Percentiles rank a stretch among this genome's conserved stretches.
phyloP scores from a whole-genome alignment of 1,139 yeast species.

The Diutina scorzettiae region DNA sequence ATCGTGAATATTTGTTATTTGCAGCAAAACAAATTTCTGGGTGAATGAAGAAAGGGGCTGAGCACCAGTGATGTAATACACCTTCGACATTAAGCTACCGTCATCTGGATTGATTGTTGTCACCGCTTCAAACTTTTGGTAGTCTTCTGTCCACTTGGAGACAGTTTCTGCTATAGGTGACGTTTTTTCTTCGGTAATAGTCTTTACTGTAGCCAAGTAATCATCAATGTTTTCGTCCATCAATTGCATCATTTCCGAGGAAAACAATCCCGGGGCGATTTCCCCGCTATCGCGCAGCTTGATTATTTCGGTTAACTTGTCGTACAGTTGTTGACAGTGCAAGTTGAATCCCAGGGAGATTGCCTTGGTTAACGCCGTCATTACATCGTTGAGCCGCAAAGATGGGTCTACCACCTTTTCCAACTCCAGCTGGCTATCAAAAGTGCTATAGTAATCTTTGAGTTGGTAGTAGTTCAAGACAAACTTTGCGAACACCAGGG shows the following conservation, averaged over 20 bases:
- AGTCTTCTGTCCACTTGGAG: background rate
- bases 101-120: background rate
- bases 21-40: background rate
- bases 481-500: background rate
- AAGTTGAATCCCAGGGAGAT: background rate
- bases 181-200: background rate
- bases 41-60: background rate
- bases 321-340: background rate
- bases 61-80: background rate
- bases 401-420: background rate
- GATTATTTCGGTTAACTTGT: background rate
- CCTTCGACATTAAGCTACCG: background rate
- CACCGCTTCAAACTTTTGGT: background rate
- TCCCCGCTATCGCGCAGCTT: background rate
- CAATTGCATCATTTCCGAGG: background rate
- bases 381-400: background rate
- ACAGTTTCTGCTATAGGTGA: background rate
- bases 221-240: background rate
- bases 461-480: background rate
- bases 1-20: background rate
- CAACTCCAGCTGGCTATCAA: background rate
- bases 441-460: background rate
- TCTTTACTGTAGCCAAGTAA: background rate
- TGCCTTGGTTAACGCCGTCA: background rate
- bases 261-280: background rate